Percentiles rank a stretch among this genome's conserved stretches.
Conservation (phyloP, 1,284 basidiomycete genomes). For the Pterula multifida region DNA sequence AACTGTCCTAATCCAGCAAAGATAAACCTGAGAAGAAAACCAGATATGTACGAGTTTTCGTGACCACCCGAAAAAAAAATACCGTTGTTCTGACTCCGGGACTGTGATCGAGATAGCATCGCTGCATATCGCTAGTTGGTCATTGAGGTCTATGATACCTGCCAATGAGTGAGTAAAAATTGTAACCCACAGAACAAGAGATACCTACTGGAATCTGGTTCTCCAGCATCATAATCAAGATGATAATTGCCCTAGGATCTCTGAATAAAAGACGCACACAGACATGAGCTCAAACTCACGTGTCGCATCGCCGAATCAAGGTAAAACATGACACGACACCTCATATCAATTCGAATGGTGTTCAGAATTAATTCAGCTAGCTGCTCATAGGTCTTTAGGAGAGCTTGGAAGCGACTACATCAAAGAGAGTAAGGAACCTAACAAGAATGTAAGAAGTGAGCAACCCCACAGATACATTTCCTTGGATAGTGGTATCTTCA, state of each 20-base stretch:
- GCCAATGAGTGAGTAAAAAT: neutral
- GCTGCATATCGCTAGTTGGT: slow-evolving; percentile 69
- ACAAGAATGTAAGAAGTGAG: neutral
- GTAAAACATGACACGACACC: slow-evolving; percentile 78
- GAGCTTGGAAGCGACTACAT: slow-evolving; percentile 75
- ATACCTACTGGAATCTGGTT: slow-evolving; percentile 70
- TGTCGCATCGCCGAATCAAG: slow-evolving; percentile 69
- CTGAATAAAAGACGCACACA: slow-evolving; percentile 6
- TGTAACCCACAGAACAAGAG: neutral
- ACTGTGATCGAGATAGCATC: slow-evolving; percentile 56
- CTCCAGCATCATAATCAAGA: slow-evolving; percentile 71
- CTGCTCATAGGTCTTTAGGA: slow-evolving; percentile 84
- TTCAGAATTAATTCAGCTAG: slow-evolving; percentile 80
- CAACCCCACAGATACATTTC: neutral
- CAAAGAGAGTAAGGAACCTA: slow-evolving; percentile 4
- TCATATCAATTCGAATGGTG: slow-evolving; percentile 82
- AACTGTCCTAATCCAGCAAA: slow-evolving; percentile 82
- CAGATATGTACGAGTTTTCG: slow-evolving; percentile 6
- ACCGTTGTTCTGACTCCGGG: slow-evolving; percentile 58
- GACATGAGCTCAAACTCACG: slow-evolving; percentile 26
- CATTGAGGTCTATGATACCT: slow-evolving; percentile 73
- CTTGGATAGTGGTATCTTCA: neutral
- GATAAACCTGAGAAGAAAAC: slow-evolving; percentile 47
- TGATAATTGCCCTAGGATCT: slow-evolving; percentile 65
- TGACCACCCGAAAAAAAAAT: slow-evolving; percentile 14